A percentile compares a stretch with the other conserved stretches of the same genome.
Evolutionary conservation across 1,284 basidiomycete species (phyloP).

Genomic region (Trametes versicolor): DNA sequence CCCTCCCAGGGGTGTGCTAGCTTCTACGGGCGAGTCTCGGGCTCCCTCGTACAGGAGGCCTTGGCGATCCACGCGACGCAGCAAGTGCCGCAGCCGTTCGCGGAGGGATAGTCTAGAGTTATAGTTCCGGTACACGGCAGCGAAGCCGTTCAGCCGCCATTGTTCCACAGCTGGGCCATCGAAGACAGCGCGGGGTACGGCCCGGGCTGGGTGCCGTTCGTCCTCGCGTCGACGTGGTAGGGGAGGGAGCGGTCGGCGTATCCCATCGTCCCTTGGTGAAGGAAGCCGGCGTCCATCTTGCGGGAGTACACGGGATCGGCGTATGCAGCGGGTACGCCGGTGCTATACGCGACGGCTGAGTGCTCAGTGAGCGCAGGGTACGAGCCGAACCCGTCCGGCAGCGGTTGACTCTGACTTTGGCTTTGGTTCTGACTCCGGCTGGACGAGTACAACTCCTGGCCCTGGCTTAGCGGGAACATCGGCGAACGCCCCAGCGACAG

Average conservation of each 20-base stretch:
- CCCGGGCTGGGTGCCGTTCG: constrained; percentile 5
- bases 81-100: background rate
- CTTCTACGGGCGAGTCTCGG: background rate
- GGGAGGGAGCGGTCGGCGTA: constrained; percentile 28
- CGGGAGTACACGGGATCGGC: constrained; percentile 34
- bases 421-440: constrained; percentile 25
- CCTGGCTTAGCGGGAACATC: constrained; percentile 11
- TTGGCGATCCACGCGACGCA: background rate
- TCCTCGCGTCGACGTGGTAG: constrained; percentile 31
- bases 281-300: constrained; percentile 23
- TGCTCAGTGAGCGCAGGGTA: constrained; percentile 31
- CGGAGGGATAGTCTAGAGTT: constrained; percentile 5
- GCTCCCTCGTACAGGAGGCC: background rate
- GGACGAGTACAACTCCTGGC: constrained; percentile 14
- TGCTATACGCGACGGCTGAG: constrained; percentile 27
- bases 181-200: constrained; percentile 28
- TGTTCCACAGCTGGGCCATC: constrained; percentile 37
- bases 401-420: constrained; percentile 22
- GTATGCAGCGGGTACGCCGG: constrained; percentile 34
- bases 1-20: background rate
- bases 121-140: background rate
- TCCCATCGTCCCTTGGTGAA: constrained; percentile 30
- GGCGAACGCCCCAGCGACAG: constrained; percentile 32
- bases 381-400: constrained; percentile 29
- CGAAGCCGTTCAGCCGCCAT: constrained; percentile 26